A percentile compares a stretch with the other conserved stretches of the same genome.
Conservation (phyloP, 2,329 filamentous ascomycete genomes). For the Geosmithia flava region DNA sequence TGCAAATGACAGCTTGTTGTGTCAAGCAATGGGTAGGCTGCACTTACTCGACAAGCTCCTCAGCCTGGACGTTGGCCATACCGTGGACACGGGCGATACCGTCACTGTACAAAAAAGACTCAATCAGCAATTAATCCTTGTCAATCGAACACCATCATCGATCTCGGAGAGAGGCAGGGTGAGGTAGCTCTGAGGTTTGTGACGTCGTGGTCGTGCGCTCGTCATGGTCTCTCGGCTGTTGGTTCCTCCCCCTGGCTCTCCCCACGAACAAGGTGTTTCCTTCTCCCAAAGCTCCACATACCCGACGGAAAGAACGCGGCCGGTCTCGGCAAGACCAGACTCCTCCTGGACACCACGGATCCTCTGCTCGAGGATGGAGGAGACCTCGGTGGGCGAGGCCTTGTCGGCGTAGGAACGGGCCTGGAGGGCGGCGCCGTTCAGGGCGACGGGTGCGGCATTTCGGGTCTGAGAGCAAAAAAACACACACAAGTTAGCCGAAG, state of each 20-base stretch:
- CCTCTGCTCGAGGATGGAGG: slow-evolving; percentile 97
- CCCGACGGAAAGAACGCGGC: slow-evolving; percentile 97
- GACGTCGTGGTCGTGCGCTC: too few relatives aligned
- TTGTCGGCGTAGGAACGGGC: slow-evolving; percentile 88
- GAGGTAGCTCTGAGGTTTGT: too few relatives aligned
- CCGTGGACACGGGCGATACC: slow-evolving; percentile 99
- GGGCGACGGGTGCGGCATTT: slow-evolving; percentile 68
- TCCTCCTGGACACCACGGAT: slow-evolving; percentile 98
- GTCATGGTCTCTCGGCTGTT: background rate
- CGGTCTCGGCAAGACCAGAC: slow-evolving; percentile 91
- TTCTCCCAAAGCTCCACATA: slow-evolving; percentile 43
- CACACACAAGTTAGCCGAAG: slow-evolving; percentile 43
- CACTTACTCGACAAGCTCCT: slow-evolving; percentile 96
- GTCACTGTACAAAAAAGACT: slow-evolving; percentile 53
- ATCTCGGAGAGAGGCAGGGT: too few relatives aligned
- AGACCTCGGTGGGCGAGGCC: slow-evolving; percentile 94
- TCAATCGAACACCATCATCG: too few relatives aligned
- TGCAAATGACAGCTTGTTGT: background rate
- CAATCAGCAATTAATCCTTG: slow-evolving; percentile 12
- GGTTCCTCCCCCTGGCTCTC: slow-evolving; percentile 5
- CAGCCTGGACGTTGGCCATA: slow-evolving; percentile 99
- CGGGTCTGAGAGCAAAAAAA: slow-evolving; percentile 58
- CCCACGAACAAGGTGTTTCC: background rate
- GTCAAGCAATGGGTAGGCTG: background rate
- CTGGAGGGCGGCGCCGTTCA: slow-evolving; percentile 59